Conservation (phyloP, 257 asterid species). For the Forsythia viridissima region DNA sequence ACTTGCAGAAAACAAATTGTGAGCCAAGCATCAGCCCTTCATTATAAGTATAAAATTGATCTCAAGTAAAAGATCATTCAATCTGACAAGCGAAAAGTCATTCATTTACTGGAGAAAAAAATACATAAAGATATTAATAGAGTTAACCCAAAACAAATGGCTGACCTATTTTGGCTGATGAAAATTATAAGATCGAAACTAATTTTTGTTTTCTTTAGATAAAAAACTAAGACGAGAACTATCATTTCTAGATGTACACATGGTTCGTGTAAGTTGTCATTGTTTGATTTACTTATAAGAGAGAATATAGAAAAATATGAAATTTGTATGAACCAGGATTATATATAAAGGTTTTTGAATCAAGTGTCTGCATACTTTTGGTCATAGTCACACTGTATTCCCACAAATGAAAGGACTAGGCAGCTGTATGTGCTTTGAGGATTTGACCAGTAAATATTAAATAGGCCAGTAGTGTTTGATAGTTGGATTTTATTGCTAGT, state of each 20-base stretch:
- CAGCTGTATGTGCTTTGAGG: neutral
- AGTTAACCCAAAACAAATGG: neutral
- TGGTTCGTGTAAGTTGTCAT: neutral
- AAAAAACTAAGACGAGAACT: neutral
- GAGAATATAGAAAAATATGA: neutral
- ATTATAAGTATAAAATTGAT: neutral
- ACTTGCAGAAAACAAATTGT: neutral
- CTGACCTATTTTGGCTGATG: neutral
- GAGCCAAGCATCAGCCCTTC: constrained; percentile 2
- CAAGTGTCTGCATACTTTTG: neutral
- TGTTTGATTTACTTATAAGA: neutral
- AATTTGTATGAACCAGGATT: neutral
- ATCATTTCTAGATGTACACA: neutral
- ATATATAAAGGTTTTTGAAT: neutral
- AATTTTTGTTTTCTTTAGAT: neutral
- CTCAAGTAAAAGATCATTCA: neutral
- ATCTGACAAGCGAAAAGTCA: neutral
- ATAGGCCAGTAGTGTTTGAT: neutral
- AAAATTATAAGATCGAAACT: neutral
- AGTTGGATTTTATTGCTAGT: neutral
- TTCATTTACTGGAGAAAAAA: neutral
- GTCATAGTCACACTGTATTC: neutral
- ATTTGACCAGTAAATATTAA: neutral
- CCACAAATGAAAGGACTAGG: neutral
- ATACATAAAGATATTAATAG: neutral